Conservation (phyloP, 805 yeast species). For the Sungouiella blattae region DNA sequence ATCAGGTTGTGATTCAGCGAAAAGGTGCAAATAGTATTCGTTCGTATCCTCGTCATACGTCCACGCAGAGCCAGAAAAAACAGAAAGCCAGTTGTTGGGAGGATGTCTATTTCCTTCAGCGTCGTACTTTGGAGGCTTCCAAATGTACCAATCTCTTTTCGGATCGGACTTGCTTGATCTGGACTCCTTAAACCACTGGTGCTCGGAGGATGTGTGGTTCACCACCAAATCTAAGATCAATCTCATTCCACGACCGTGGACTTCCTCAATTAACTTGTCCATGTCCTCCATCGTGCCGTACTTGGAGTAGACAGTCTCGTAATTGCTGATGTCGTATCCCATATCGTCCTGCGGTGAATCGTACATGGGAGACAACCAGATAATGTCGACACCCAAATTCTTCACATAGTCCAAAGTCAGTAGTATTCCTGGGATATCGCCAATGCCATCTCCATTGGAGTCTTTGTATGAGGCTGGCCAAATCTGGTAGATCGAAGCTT, state of each 20-base stretch:
- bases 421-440: slow-evolving; percentile 54
- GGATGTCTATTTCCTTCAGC: slow-evolving; percentile 48
- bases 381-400: slow-evolving; percentile 45
- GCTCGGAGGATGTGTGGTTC: slow-evolving; percentile 56
- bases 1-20: slow-evolving; percentile 56
- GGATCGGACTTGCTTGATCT: slow-evolving; percentile 47
- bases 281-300: slow-evolving; percentile 55
- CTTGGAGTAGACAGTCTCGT: slow-evolving; percentile 48
- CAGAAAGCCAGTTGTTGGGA: slow-evolving; percentile 55
- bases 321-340: slow-evolving; percentile 61
- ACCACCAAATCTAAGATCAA: slow-evolving; percentile 54
- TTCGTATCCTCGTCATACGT: slow-evolving; percentile 49
- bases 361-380: slow-evolving; percentile 58
- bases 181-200: slow-evolving; percentile 57
- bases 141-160: slow-evolving; percentile 60
- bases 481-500: slow-evolving; percentile 54
- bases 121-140: slow-evolving; percentile 50
- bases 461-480: slow-evolving; percentile 62
- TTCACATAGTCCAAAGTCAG: slow-evolving; percentile 50
- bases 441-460: slow-evolving; percentile 56
- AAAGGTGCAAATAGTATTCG: slow-evolving; percentile 54
- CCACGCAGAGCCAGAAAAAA: slow-evolving; percentile 57
- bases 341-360: slow-evolving; percentile 59
- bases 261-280: slow-evolving; percentile 44
- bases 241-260: slow-evolving; percentile 49